A percentile compares a stretch with the other conserved stretches of the same genome.
Evolutionary conservation across 352 stramenopile genomes (phyloP).

Genomic region (Plasmopara muralis): DNA sequence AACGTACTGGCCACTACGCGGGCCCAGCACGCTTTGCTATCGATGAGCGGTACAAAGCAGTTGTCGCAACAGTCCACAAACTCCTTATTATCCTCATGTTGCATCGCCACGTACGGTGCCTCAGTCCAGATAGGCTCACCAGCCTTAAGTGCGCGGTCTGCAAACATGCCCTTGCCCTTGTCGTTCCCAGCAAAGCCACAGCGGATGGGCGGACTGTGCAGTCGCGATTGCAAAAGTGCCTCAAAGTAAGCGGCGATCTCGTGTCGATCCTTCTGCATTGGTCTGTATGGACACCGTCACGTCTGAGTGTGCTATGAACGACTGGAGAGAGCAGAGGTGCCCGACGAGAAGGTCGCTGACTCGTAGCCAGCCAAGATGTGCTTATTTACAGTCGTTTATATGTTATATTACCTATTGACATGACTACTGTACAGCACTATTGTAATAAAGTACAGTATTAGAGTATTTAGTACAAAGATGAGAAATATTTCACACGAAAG

Average conservation of each 20-base stretch:
- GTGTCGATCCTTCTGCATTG: constrained; percentile 40
- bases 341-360: constrained; percentile 4
- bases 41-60: constrained; percentile 71
- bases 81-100: constrained; percentile 77
- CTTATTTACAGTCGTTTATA: too few relatives aligned
- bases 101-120: constrained; percentile 65
- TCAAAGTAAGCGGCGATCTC: constrained; percentile 57
- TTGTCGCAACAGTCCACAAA: constrained; percentile 75
- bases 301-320: not conserved
- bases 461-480: too few relatives aligned
- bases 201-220: constrained; percentile 43
- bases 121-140: constrained; percentile 72
- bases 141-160: constrained; percentile 40
- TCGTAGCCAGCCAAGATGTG: not conserved
- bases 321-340: constrained; percentile 10
- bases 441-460: too few relatives aligned
- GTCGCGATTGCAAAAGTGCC: constrained; percentile 42
- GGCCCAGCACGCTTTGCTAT: constrained; percentile 53
- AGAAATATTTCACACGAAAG: too few relatives aligned
- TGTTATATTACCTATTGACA: too few relatives aligned
- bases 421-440: too few relatives aligned
- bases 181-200: constrained; percentile 41
- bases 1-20: constrained; percentile 31
- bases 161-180: constrained; percentile 76
- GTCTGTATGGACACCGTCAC: not conserved